A percentile compares a stretch with the other conserved stretches of the same genome.
These are phyloP conservation scores for Russula foetens DNA, from an alignment of 768 basidiomycete genomes.

Conservation along the genomic window DNA sequence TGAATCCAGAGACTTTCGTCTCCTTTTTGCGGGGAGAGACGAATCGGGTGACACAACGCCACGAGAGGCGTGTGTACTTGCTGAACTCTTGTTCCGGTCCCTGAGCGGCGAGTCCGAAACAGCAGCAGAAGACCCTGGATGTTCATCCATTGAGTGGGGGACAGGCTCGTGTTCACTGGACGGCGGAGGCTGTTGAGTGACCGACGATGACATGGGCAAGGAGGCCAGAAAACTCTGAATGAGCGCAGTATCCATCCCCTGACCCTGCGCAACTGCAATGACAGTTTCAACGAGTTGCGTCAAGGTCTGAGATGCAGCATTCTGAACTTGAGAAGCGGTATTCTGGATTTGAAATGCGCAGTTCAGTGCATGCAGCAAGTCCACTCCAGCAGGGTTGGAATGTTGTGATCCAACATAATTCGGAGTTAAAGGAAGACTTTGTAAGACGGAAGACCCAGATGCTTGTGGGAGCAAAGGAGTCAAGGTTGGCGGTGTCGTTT, in stretches of 20 bases:
- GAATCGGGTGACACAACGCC: neutral
- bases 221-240: constrained; percentile 14
- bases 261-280: constrained; percentile 15
- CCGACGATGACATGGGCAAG: constrained; percentile 5
- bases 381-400: neutral
- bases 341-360: constrained; percentile 10
- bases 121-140: neutral
- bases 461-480: neutral
- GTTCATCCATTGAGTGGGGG: neutral
- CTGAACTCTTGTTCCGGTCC: neutral
- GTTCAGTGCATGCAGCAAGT: constrained; percentile 6
- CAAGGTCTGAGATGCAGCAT: constrained; percentile 5
- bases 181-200: neutral
- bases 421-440: neutral
- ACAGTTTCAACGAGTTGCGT: constrained; percentile 16
- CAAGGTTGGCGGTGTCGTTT: neutral
- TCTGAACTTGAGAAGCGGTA: constrained; percentile 5
- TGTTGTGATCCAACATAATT: neutral
- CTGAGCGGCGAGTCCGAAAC: neutral
- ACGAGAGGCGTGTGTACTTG: neutral
- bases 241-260: constrained; percentile 11
- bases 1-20: neutral
- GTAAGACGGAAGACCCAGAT: neutral
- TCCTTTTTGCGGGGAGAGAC: constrained; percentile 4
- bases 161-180: neutral